A percentile compares a stretch with the other conserved stretches of the same genome.
Conservation (phyloP, 176 grass and related monocot genomes). For the Tillandsia fasciculata region DNA sequence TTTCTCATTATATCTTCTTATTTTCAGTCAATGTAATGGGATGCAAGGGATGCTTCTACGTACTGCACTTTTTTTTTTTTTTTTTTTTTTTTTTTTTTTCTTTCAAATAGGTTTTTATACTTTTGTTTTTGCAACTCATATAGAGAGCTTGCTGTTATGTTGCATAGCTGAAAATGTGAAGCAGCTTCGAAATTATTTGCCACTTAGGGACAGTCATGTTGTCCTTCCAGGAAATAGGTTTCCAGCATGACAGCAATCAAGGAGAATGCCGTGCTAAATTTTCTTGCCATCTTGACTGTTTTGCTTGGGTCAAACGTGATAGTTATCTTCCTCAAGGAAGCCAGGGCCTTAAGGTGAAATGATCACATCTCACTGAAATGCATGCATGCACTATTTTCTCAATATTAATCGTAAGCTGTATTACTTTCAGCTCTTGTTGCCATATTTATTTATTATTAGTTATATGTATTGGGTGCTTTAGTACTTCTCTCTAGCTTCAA, state of each 20-base stretch:
- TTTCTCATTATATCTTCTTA: background rate
- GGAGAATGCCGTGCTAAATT: constrained; percentile 97
- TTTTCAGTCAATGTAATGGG: background rate
- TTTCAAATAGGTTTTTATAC: background rate
- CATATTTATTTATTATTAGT: background rate
- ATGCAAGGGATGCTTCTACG: background rate
- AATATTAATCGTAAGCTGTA: background rate
- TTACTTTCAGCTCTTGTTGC: background rate
- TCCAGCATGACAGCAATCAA: constrained; percentile 76
- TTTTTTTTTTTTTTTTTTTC: background rate
- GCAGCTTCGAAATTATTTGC: too few species aligned
- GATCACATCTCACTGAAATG: background rate
- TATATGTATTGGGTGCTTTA: background rate
- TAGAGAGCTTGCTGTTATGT: constrained; percentile 6
- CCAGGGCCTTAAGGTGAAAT: constrained; percentile 86
- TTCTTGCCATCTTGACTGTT: constrained; percentile 98
- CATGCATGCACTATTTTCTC: background rate
- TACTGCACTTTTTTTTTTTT: background rate
- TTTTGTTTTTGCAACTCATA: background rate
- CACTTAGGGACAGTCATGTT: too few species aligned
- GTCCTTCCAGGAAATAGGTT: constrained; percentile 82
- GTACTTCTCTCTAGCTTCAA: background rate
- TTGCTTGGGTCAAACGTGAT: constrained; percentile 99
- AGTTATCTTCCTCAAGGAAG: constrained; percentile 99
- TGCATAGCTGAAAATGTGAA: too few species aligned